Percentiles rank a stretch among this genome's conserved stretches.
Conservation (phyloP, 305 asterid species). For the Coffea humblotiana region DNA sequence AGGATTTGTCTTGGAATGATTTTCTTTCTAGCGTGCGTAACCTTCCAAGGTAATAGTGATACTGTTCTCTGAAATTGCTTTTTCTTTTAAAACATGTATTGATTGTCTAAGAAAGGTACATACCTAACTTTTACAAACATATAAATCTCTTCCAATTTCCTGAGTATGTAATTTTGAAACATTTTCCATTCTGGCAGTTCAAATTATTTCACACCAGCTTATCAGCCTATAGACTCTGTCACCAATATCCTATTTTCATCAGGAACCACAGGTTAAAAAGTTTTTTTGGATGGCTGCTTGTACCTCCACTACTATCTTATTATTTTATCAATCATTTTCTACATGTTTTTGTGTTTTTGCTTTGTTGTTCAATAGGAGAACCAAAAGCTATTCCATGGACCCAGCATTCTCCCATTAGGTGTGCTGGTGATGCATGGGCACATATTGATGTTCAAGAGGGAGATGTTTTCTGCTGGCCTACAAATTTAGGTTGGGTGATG, state of each 20-base stretch:
- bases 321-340: background rate
- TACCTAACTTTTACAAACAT: background rate
- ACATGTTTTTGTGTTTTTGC: background rate
- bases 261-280: constrained; percentile 74
- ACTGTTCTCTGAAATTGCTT: background rate
- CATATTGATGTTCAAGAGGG: constrained; percentile 57
- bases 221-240: constrained; percentile 65
- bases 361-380: constrained; percentile 56
- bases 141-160: background rate
- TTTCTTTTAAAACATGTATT: background rate
- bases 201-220: constrained; percentile 55
- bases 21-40: constrained; percentile 58
- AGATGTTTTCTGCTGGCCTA: constrained; percentile 89
- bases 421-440: constrained; percentile 82
- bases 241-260: constrained; percentile 91
- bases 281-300: too few species aligned
- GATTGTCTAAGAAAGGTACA: background rate
- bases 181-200: constrained; percentile 50
- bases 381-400: constrained; percentile 99
- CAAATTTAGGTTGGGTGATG: constrained; percentile 98
- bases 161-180: constrained; percentile 8
- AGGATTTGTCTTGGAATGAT: constrained; percentile 69
- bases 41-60: constrained; percentile 51
- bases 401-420: constrained; percentile 83
- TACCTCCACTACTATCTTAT: background rate